Base-by-base conservation (phyloP, 2,329 filamentous ascomycete genomes). In the Cercospora beticola region DNA sequence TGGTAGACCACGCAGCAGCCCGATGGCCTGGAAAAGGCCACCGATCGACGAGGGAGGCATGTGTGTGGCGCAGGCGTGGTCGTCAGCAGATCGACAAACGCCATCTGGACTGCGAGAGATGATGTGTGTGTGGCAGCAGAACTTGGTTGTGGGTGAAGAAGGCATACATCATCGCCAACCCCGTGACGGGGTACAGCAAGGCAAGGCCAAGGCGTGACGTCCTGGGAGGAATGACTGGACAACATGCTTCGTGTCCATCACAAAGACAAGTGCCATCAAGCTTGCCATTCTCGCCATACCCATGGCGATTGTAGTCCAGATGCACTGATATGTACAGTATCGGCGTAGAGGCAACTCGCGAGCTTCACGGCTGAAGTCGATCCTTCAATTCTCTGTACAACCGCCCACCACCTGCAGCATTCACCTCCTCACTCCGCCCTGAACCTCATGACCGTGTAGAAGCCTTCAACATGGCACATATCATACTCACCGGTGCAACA, bases 401-500 rank as follows among this genome's bases (percentile, higher is more conserved):
- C 33, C 12, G 4, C 9, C 18, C 40, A 46, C 43, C n/a, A 46
- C 43, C 1, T 46, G 1, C 18, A 21, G n/a, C 16, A 18, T 16
- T 16, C 21, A 30, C 10, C 14, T 26, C 14, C 5, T 16, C 33
- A 36, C 23, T 57, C 14, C 14, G 14, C 16, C 54, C 21, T 31
- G 23, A 30, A 16, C 1, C 36, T 49, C 21, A 26, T 28, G 2
- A 46, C 9, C 3, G 6, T 9, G 23, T 31, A 58, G 26, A 58
- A 18, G 28, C 56, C 28, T 31, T 26, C 36, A 28, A 26, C 30
- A 75, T 75, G 72, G 71, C 73, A 2, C 81, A 82, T 74, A 76
- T 83, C 67, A 81, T 83, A 26, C 78, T 83, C 60, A 82, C 81
- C 2, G 81, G 82, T 58, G 81, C 81, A 16, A 83, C 82, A 5